Base-by-base conservation (phyloP, 2,329 filamentous ascomycete genomes). In the Tolypocladium pustulatum region DNA sequence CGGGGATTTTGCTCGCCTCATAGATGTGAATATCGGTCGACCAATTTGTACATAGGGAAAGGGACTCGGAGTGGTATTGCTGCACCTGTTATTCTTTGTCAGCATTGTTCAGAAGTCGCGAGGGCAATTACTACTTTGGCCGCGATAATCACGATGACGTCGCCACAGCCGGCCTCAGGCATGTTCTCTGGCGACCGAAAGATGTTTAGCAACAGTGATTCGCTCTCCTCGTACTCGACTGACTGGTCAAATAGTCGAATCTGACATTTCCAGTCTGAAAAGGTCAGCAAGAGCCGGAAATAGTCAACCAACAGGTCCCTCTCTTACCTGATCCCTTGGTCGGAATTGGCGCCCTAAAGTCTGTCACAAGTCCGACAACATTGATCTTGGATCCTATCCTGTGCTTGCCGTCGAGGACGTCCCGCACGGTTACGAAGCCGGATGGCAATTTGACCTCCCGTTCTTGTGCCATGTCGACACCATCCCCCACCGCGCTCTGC, bases 281-380 rank as follows among this genome's bases (percentile, higher is more conserved):
- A 46, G 38, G 58, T 61, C 55, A 60, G 59, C 41, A 59, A 53
- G 36, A 38, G 49, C 32, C 25, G 53, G 27, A 20, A n/a, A 37
- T 10, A 5, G 7, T 5, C 20, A 32, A 22, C 9, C 6, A 32
- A 7, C 3, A 9, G 4, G 15, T 7, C n/a, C 10, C n/a, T n/a
- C n/a, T 6, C 56, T 56, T 30, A 79, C 89, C 86, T 30, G 69
- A 66, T 27, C 81, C 79, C 57, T 61, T 74, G 1, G 84, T 84
- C 13, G 68, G 58, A 0, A 75, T 76, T 1, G 84, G 81, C 0
- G 77, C 71, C 59, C 83, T 78, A 55, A 78, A 79, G 64, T 93
- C 89, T 56, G 83, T 82, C 4, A 93, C 81, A 5, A 93, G 72
- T 1, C 90, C 91, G 56, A 91, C 80, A 46, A 94, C 73, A 71